A percentile compares a stretch with the other conserved stretches of the same genome.
Evolutionary conservation across 257 asterid genomes (phyloP).

Genomic region (Misopates orontium): DNA sequence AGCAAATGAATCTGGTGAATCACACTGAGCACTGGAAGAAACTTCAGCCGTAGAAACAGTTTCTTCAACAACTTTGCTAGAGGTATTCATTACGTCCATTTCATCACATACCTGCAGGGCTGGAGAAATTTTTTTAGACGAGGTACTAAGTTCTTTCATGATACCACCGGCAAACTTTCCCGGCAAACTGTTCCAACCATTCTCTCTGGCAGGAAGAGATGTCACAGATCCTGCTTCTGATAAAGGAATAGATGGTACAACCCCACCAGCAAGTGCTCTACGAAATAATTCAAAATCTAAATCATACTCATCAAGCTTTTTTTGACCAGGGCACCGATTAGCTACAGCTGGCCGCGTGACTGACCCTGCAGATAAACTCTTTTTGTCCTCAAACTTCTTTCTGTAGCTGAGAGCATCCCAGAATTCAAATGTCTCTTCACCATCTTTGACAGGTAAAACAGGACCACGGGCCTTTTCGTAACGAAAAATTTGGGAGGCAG

Average conservation of each 20-base stretch:
- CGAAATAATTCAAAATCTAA: slow-evolving; percentile 71
- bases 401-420: slow-evolving; percentile 65
- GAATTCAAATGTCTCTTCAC: slow-evolving; percentile 70
- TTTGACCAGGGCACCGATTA: slow-evolving; percentile 24
- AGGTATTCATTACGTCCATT: neutral
- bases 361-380: neutral
- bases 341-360: too few relatives aligned
- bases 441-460: slow-evolving; percentile 53
- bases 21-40: slow-evolving; percentile 42
- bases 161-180: slow-evolving; percentile 46
- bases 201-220: slow-evolving; percentile 68
- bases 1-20: slow-evolving; percentile 48
- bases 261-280: slow-evolving; percentile 71
- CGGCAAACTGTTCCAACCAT: slow-evolving; percentile 73
- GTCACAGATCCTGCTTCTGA: slow-evolving; percentile 57
- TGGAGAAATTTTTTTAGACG: slow-evolving; percentile 35
- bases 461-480: slow-evolving; percentile 78
- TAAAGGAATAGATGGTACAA: slow-evolving; percentile 67
- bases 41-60: slow-evolving; percentile 30
- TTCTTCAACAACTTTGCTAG: slow-evolving; percentile 34
- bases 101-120: slow-evolving; percentile 1
- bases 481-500: slow-evolving; percentile 77
- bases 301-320: slow-evolving; percentile 61
- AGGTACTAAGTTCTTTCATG: slow-evolving; percentile 44
- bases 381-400: slow-evolving; percentile 32